phyloP scores from a whole-genome alignment of 2,329 filamentous ascomycete species.

The Alternaria hordeiaustralica region DNA sequence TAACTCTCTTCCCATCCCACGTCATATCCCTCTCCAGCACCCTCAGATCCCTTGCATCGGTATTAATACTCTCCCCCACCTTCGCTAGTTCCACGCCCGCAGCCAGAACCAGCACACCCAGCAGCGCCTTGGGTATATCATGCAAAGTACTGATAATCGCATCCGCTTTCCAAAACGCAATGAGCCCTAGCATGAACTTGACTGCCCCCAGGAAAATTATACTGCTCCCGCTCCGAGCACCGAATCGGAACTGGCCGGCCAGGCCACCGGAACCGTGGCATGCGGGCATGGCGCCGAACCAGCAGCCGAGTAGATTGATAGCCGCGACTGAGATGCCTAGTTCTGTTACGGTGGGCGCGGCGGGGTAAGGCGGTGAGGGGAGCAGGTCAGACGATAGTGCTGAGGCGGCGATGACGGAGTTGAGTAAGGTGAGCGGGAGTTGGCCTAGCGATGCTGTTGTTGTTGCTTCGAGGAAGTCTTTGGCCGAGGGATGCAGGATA shows the following conservation, averaged over 20 bases:
- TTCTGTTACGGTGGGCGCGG: slow-evolving; percentile 72
- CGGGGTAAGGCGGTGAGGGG: slow-evolving; percentile 63
- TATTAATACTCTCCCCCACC: slow-evolving; percentile 83
- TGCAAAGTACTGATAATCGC: slow-evolving; percentile 73
- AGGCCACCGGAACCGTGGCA: slow-evolving; percentile 93
- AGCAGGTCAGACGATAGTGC: slow-evolving; percentile 80
- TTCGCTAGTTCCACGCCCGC: slow-evolving; percentile 87
- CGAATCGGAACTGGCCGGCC: slow-evolving; percentile 90
- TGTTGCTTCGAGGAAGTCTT: slow-evolving; percentile 61
- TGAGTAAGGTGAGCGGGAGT: slow-evolving; percentile 87
- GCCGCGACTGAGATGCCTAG: slow-evolving; percentile 80
- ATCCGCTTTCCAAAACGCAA: slow-evolving; percentile 67
- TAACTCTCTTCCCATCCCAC: slow-evolving; percentile 54
- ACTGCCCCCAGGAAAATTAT: slow-evolving; percentile 78
- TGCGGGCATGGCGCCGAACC: slow-evolving; percentile 94
- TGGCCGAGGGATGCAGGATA: slow-evolving; percentile 53
- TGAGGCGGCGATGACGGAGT: slow-evolving; percentile 87
- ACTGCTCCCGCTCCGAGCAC: slow-evolving; percentile 84
- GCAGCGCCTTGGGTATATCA: slow-evolving; percentile 75
- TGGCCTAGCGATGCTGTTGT: slow-evolving; percentile 79
- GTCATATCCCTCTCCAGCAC: slow-evolving; percentile 43
- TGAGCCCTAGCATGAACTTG: slow-evolving; percentile 77
- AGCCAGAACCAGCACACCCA: slow-evolving; percentile 89
- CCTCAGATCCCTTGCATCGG: slow-evolving; percentile 67
- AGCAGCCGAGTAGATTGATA: slow-evolving; percentile 86